These are phyloP conservation scores for Nakaseomyces nivariensis DNA, from an alignment of 1,139 yeast species.

Conservation along the genomic window DNA sequence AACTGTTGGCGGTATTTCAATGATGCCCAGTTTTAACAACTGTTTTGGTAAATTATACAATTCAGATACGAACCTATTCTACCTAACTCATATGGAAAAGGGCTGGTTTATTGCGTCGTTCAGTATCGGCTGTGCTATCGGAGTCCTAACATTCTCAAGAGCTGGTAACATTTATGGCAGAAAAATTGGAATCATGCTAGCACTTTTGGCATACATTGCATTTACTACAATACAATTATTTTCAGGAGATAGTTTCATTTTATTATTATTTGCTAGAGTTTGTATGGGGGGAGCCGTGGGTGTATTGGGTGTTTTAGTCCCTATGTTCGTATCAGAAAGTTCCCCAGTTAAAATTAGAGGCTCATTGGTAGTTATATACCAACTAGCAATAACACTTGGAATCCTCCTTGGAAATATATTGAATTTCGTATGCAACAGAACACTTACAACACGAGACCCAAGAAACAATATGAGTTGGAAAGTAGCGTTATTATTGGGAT, in stretches of 20 bases:
- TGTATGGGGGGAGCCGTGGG: slow-evolving; percentile 49
- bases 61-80: slow-evolving; percentile 25
- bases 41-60: slow-evolving; percentile 39
- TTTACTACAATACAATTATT: slow-evolving; percentile 42
- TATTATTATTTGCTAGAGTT: slow-evolving; percentile 43
- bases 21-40: slow-evolving; percentile 42
- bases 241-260: slow-evolving; percentile 38
- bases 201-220: slow-evolving; percentile 39
- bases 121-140: slow-evolving; percentile 63
- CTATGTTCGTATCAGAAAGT: slow-evolving; percentile 46
- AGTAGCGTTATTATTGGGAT: slow-evolving; percentile 41
- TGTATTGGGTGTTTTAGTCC: slow-evolving; percentile 41
- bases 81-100: slow-evolving; percentile 37
- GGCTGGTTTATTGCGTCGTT: slow-evolving; percentile 57
- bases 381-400: slow-evolving; percentile 46
- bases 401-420: slow-evolving; percentile 46
- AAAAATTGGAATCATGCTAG: slow-evolving; percentile 38
- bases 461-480: slow-evolving; percentile 36
- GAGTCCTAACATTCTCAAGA: slow-evolving; percentile 54
- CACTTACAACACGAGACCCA: slow-evolving; percentile 4
- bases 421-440: slow-evolving; percentile 38
- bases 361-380: slow-evolving; percentile 47
- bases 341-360: slow-evolving; percentile 48
- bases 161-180: slow-evolving; percentile 47
- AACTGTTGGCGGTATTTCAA: slow-evolving; percentile 58